Evolutionary conservation across 2,329 filamentous ascomycete species (phyloP).

Genomic region (Mollisia scopiformis): DNA sequence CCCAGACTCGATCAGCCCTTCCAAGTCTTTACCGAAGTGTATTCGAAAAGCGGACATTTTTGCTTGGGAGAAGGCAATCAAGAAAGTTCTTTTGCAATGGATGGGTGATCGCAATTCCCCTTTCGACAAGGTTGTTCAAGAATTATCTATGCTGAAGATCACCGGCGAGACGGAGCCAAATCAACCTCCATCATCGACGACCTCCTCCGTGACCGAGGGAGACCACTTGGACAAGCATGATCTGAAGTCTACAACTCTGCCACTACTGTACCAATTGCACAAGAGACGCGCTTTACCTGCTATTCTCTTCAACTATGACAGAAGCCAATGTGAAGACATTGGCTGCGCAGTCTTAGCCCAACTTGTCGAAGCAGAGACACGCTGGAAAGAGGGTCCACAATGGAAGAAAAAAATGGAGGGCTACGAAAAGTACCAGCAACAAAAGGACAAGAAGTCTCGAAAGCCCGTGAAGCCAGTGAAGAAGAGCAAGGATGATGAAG

Average conservation of each 20-base stretch:
- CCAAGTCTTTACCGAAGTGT: constrained; percentile 50
- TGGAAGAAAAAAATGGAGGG: constrained; percentile 64
- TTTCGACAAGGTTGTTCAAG: constrained; percentile 47
- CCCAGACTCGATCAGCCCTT: constrained; percentile 51
- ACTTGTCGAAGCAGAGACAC: constrained; percentile 55
- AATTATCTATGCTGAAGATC: constrained; percentile 41
- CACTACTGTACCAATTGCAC: constrained; percentile 63
- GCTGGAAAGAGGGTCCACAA: constrained; percentile 57
- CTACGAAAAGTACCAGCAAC: constrained; percentile 60
- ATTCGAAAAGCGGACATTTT: constrained; percentile 69
- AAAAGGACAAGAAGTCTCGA: constrained; percentile 46
- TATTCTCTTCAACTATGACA: constrained; percentile 79
- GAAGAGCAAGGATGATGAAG: constrained; percentile 49
- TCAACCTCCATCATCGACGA: constrained; percentile 9
- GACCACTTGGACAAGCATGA: constrained; percentile 33
- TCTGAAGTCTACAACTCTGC: constrained; percentile 51
- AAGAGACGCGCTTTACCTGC: constrained; percentile 69
- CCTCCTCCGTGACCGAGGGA: constrained; percentile 21
- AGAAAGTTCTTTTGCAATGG: constrained; percentile 60
- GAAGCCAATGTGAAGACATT: constrained; percentile 64
- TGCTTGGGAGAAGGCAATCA: constrained; percentile 65
- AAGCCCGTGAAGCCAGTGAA: constrained; percentile 45
- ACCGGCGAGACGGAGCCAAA: constrained; percentile 8
- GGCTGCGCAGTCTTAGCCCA: constrained; percentile 53
- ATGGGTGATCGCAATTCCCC: constrained; percentile 54